phyloP scores from a whole-genome alignment of 129 eudicot species.

The Helianthus annuus region HanXRQr2.0-SUNRISE NC_035434.2:7984293-7984792 shows the following conservation, averaged over 20 bases:
- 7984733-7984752: too few species aligned
- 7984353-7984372: not conserved
- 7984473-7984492: slow-evolving; percentile 12
- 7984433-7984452: slow-evolving; percentile 33
- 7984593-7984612: slow-evolving; percentile 55
- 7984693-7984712: too few species aligned
- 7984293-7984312: too few species aligned
- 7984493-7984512: slow-evolving; percentile 4
- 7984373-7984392: not conserved
- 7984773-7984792: too few species aligned
- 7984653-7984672: not conserved
- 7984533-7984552: not conserved
- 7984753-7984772: too few species aligned
- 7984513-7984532: not conserved
- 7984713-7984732: too few species aligned
- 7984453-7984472: slow-evolving; percentile 1
- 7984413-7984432: not conserved
- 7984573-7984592: slow-evolving; percentile 33
- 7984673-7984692: not conserved
- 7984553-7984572: not conserved
- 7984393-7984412: slow-evolving; percentile 20
- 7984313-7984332: too few species aligned
- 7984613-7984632: slow-evolving; percentile 62
- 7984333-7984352: not conserved
- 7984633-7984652: slow-evolving; percentile 12